Evolutionary conservation across 306 rosid genomes (phyloP).

Genomic region (Quercus aquifolioides): DNA sequence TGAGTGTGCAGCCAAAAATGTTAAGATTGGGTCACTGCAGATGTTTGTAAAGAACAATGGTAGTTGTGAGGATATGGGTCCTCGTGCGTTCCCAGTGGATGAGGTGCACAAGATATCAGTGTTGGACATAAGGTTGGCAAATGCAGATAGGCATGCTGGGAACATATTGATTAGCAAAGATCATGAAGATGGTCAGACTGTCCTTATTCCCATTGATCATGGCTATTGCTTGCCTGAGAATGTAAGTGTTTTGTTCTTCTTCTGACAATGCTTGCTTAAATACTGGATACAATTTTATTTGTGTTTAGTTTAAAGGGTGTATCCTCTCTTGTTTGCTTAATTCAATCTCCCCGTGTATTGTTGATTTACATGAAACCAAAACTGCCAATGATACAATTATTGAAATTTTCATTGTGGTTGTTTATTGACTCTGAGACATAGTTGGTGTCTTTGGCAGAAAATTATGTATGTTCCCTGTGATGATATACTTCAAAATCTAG

Average conservation of each 20-base stretch:
- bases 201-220: conserved; percentile 63
- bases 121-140: conserved; percentile 60
- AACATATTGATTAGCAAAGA: conserved; percentile 51
- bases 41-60: conserved; percentile 51
- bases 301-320: neutral
- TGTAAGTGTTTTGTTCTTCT: conserved; percentile 31
- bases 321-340: neutral
- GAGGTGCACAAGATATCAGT: conserved; percentile 70
- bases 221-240: conserved; percentile 61
- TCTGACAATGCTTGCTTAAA: neutral
- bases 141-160: conserved; percentile 71
- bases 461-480: neutral
- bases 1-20: conserved; percentile 26
- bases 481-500: neutral
- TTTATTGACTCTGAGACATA: neutral
- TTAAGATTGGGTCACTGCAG: conserved; percentile 59
- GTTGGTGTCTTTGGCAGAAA: neutral
- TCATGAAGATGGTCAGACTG: conserved; percentile 29
- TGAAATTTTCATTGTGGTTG: neutral
- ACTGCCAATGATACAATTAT: neutral
- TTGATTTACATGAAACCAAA: neutral
- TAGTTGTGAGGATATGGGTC: conserved; percentile 68
- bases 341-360: neutral
- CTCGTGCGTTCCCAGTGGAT: conserved; percentile 49
- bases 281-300: neutral